phyloP scores from a whole-genome alignment of 345 rosid genomes.

The Camelina laxa region DNA sequence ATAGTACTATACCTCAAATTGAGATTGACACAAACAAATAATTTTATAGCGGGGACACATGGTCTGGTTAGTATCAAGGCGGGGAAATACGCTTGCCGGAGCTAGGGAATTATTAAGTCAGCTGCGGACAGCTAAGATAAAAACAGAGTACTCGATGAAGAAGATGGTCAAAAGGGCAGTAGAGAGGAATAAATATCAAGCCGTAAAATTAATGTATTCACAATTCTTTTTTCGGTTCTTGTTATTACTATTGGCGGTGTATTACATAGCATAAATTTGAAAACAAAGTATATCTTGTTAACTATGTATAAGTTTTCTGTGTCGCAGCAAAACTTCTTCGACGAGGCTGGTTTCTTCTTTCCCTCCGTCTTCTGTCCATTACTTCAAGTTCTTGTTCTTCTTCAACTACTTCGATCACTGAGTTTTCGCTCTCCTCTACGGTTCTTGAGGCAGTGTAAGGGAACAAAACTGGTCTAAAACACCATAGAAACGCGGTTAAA shows the following conservation, averaged over 20 bases:
- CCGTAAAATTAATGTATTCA: neutral
- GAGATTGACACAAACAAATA: slow-evolving; percentile 41
- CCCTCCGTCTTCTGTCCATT: slow-evolving; percentile 48
- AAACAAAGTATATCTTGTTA: neutral
- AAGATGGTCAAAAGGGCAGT: slow-evolving; percentile 46
- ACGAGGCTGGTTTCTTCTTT: slow-evolving; percentile 49
- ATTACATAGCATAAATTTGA: slow-evolving; percentile 6
- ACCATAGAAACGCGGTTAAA: slow-evolving; percentile 47
- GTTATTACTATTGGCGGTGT: slow-evolving; percentile 22
- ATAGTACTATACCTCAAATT: neutral
- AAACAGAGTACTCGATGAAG: slow-evolving; percentile 63
- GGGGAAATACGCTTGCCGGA: slow-evolving; percentile 52
- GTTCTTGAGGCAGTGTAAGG: slow-evolving; percentile 32
- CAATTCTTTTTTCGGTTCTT: slow-evolving; percentile 1
- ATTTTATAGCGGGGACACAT: slow-evolving; percentile 60
- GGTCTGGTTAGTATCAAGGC: slow-evolving; percentile 56
- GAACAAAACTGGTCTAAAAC: slow-evolving; percentile 54
- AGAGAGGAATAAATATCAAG: slow-evolving; percentile 46
- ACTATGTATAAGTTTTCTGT: slow-evolving; percentile 11
- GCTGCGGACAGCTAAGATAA: slow-evolving; percentile 60
- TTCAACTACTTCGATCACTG: slow-evolving; percentile 29
- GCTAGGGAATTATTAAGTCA: slow-evolving; percentile 62
- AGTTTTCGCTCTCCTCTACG: neutral
- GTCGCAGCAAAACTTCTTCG: slow-evolving; percentile 27
- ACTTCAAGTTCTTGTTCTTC: slow-evolving; percentile 35